A percentile compares a stretch with the other conserved stretches of the same genome.
Conservation (phyloP, 495 filamentous ascomycete genomes). For the Cairneyella variabilis region DNA sequence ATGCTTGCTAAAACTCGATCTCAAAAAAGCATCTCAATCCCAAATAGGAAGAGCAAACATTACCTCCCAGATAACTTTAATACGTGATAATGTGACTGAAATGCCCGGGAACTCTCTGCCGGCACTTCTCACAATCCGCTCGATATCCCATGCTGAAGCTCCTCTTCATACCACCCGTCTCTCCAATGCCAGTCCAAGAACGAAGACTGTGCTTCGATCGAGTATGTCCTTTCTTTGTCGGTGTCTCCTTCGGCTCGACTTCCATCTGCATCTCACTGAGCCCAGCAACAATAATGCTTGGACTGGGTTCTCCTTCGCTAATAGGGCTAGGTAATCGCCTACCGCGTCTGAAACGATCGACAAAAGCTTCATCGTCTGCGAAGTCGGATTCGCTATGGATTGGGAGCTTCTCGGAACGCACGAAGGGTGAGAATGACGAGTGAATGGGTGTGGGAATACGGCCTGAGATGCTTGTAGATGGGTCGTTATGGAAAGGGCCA, state of each 20-base stretch:
- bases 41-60: background rate
- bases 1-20: slow-evolving; percentile 6
- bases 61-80: background rate
- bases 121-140: slow-evolving; percentile 83
- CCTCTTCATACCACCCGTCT: slow-evolving; percentile 46
- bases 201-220: slow-evolving; percentile 29
- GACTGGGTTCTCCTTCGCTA: slow-evolving; percentile 26
- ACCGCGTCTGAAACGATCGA: slow-evolving; percentile 19
- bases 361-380: slow-evolving; percentile 22
- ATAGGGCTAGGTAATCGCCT: slow-evolving; percentile 28
- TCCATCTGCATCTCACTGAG: slow-evolving; percentile 30
- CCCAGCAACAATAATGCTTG: slow-evolving; percentile 24
- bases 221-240: slow-evolving; percentile 26
- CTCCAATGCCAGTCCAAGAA: slow-evolving; percentile 20
- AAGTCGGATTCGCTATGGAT: slow-evolving; percentile 14
- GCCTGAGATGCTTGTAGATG: slow-evolving; percentile 19
- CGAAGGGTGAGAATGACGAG: slow-evolving; percentile 23
- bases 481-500: slow-evolving; percentile 20
- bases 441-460: slow-evolving; percentile 30
- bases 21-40: background rate
- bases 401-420: slow-evolving; percentile 16
- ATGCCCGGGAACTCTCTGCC: slow-evolving; percentile 74
- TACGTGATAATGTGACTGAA: slow-evolving; percentile 73
- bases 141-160: slow-evolving; percentile 80
- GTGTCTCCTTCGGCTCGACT: slow-evolving; percentile 20